A percentile compares a stretch with the other conserved stretches of the same genome.
Conservation (phyloP, 2,329 filamentous ascomycete species). For the Apiospora pterosperma region DNA sequence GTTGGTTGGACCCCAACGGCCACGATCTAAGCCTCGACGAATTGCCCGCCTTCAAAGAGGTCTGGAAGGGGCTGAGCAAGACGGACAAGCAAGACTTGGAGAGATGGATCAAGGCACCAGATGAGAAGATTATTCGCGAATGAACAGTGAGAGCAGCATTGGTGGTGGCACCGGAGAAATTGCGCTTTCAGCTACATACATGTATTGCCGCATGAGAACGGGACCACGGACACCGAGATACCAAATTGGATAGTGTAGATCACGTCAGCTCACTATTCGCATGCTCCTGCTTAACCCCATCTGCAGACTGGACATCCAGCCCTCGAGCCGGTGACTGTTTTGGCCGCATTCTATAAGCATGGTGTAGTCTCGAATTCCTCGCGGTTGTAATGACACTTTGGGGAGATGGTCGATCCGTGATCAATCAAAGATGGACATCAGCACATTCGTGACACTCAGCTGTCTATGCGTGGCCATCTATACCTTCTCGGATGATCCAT, state of each 20-base stretch:
- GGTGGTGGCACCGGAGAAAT: background rate
- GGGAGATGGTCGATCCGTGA: no score
- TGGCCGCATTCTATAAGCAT: background rate
- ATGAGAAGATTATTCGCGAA: background rate
- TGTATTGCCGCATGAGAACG: background rate
- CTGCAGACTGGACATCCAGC: background rate
- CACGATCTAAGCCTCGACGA: slow-evolving; percentile 13
- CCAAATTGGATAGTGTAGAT: background rate
- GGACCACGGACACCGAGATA: background rate
- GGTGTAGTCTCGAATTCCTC: background rate
- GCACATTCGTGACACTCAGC: background rate
- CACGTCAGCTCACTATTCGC: background rate
- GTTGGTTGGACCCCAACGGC: slow-evolving; percentile 11
- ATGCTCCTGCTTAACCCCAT: background rate
- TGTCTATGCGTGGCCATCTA: background rate
- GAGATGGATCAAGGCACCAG: background rate
- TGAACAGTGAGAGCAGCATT: background rate
- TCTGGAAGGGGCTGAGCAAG: background rate
- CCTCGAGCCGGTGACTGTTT: background rate
- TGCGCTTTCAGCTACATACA: background rate
- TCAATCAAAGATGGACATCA: background rate
- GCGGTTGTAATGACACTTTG: no score
- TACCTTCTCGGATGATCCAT: background rate
- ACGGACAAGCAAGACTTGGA: background rate
- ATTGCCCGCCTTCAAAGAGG: slow-evolving; percentile 14